phyloP scores from a whole-genome alignment of 768 basidiomycete species.

The Clathrus columnatus region DNA sequence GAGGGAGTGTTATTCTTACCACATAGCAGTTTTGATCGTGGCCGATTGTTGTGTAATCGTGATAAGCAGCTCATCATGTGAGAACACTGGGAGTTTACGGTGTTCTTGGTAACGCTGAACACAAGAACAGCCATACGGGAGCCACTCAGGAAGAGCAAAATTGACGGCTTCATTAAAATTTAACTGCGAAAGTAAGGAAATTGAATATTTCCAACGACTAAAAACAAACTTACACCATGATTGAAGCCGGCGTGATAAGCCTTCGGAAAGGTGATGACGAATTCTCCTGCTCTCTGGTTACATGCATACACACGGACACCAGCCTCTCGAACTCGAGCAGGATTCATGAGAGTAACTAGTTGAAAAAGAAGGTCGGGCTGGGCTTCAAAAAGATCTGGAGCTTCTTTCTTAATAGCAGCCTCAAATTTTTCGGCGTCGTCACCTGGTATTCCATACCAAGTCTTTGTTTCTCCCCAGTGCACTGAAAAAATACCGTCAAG shows the following conservation, averaged over 20 bases:
- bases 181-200: slow-evolving; percentile 46
- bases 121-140: slow-evolving; percentile 78
- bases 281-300: slow-evolving; percentile 95
- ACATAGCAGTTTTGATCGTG: slow-evolving; percentile 85
- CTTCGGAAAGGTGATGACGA: slow-evolving; percentile 95
- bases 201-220: slow-evolving; percentile 5
- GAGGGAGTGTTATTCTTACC: slow-evolving; percentile 42
- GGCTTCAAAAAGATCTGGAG: slow-evolving; percentile 95
- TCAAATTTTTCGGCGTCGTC: slow-evolving; percentile 94
- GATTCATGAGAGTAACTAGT: slow-evolving; percentile 96
- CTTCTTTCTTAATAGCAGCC: slow-evolving; percentile 87
- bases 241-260: slow-evolving; percentile 98
- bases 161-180: slow-evolving; percentile 99
- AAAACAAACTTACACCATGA: slow-evolving; percentile 67
- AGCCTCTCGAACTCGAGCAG: slow-evolving; percentile 72
- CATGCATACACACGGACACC: slow-evolving; percentile 90
- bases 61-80: slow-evolving; percentile 92
- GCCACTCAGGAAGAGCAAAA: slow-evolving; percentile 95
- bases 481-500: slow-evolving; percentile 39
- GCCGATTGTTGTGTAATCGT: slow-evolving; percentile 96
- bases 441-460: slow-evolving; percentile 99
- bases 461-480: slow-evolving; percentile 99
- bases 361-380: slow-evolving; percentile 97
- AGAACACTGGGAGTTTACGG: slow-evolving; percentile 92
- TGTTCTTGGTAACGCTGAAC: slow-evolving; percentile 86